Evolutionary conservation across 1,284 basidiomycete genomes (phyloP).

Genomic region (Ustilago cynodontis): DNA sequence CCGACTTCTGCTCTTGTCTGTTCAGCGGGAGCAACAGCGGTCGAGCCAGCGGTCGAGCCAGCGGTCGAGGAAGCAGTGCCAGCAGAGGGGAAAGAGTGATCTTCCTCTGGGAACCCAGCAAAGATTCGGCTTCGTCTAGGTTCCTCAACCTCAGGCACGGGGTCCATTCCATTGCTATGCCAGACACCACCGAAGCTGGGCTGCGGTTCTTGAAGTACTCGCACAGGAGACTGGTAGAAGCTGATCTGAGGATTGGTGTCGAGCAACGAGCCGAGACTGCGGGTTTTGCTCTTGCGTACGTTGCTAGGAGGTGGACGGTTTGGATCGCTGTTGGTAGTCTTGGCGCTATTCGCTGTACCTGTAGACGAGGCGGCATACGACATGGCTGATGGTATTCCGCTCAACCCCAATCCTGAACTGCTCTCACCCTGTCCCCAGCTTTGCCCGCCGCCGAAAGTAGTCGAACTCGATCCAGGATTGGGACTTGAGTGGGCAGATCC

Average conservation of each 20-base stretch:
- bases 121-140: conserved; percentile 31
- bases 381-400: conserved; percentile 23
- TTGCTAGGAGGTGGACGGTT: conserved; percentile 33
- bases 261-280: conserved; percentile 41
- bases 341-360: conserved; percentile 22
- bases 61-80: conserved; percentile 3
- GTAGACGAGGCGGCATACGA: conserved; percentile 38
- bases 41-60: background rate
- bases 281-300: conserved; percentile 37
- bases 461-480: conserved; percentile 18
- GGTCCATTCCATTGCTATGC: conserved; percentile 17
- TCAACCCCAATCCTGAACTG: background rate
- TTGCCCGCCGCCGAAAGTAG: conserved; percentile 12
- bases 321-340: conserved; percentile 36
- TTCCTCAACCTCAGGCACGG: conserved; percentile 25
- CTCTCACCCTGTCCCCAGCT: conserved; percentile 15
- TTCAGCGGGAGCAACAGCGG: background rate
- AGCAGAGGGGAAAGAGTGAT: background rate
- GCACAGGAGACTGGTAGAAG: conserved; percentile 55
- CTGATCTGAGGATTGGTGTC: conserved; percentile 45
- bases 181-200: conserved; percentile 11
- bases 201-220: conserved; percentile 27
- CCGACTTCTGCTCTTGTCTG: conserved; percentile 1
- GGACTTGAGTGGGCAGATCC: conserved; percentile 20
- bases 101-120: conserved; percentile 13